phyloP scores from a whole-genome alignment of 2,329 filamentous ascomycete species.

The Scedosporium aurantiacum region DNA sequence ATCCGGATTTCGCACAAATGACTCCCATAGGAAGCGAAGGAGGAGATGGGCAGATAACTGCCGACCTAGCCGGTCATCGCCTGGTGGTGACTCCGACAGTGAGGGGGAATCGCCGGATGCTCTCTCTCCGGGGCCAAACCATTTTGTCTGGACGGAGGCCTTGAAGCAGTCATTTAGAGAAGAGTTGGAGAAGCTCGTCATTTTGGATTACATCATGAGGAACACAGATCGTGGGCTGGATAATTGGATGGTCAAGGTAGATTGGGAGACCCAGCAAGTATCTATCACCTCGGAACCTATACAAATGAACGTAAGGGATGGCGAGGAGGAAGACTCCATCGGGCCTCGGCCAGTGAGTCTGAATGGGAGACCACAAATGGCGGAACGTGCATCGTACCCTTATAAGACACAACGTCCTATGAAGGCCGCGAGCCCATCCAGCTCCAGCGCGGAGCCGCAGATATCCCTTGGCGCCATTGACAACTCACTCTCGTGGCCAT shows the following conservation, averaged over 20 bases:
- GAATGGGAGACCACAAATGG: conserved; percentile 27
- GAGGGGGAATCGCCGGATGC: conserved; percentile 36
- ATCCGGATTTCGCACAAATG: conserved; percentile 56
- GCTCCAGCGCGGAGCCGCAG: conserved; percentile 37
- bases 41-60: conserved; percentile 70
- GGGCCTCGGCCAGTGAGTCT: conserved; percentile 53
- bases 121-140: conserved; percentile 31
- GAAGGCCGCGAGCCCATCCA: conserved; percentile 51
- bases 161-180: conserved; percentile 89
- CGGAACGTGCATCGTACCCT: conserved; percentile 43
- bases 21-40: conserved; percentile 56
- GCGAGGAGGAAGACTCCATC: conserved; percentile 21
- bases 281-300: conserved; percentile 76
- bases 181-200: conserved; percentile 91
- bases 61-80: conserved; percentile 43
- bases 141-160: conserved; percentile 76
- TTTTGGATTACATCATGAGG: conserved; percentile 97
- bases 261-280: conserved; percentile 71
- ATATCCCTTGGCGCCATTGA: conserved; percentile 88
- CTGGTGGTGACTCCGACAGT: conserved; percentile 53
- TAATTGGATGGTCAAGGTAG: conserved; percentile 99
- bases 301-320: conserved; percentile 49
- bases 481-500: conserved; percentile 96
- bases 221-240: conserved; percentile 95
- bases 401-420: conserved; percentile 77